Evolutionary conservation across 805 yeast genomes (phyloP).

Genomic region (Barnettozyma wickerhamii): DNA sequence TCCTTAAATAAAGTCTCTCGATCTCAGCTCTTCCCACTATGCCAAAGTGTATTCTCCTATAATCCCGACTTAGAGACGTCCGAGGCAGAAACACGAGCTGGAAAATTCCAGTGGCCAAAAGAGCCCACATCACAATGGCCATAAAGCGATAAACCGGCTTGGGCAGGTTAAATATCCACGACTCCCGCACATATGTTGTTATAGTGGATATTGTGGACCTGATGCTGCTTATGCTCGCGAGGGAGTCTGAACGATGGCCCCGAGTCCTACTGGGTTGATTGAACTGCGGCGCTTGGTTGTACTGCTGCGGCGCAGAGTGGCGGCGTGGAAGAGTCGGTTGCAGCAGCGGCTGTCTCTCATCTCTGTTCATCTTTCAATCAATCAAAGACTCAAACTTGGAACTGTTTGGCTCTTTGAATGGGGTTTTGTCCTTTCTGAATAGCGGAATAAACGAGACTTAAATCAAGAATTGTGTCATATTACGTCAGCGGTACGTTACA

Average conservation of each 20-base stretch:
- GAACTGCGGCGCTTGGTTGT: not conserved
- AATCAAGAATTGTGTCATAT: constrained; percentile 1
- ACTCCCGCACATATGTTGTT: constrained; percentile 17
- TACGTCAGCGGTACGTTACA: too few relatives aligned
- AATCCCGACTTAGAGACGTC: constrained; percentile 78
- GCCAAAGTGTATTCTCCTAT: constrained; percentile 67
- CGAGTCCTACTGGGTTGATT: constrained; percentile 1
- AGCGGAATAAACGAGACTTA: too few relatives aligned
- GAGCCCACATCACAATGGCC: constrained; percentile 22
- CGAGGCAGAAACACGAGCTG: constrained; percentile 76
- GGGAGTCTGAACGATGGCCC: constrained; percentile 4
- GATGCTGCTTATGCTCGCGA: constrained; percentile 12
- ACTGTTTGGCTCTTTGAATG: too few relatives aligned
- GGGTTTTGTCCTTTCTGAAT: not conserved
- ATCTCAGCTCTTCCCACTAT: constrained; percentile 64
- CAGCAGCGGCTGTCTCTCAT: constrained; percentile 1
- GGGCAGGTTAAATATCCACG: constrained; percentile 18
- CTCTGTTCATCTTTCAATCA: not conserved
- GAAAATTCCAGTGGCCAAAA: constrained; percentile 32
- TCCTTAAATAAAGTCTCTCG: constrained; percentile 52
- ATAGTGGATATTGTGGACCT: constrained; percentile 14
- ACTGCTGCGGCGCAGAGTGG: not conserved
- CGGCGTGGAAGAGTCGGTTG: not conserved
- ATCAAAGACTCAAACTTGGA: too few relatives aligned
- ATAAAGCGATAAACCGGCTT: constrained; percentile 17